Conservation (phyloP, 768 basidiomycete genomes). For the Baorangia bicolor region DNA sequence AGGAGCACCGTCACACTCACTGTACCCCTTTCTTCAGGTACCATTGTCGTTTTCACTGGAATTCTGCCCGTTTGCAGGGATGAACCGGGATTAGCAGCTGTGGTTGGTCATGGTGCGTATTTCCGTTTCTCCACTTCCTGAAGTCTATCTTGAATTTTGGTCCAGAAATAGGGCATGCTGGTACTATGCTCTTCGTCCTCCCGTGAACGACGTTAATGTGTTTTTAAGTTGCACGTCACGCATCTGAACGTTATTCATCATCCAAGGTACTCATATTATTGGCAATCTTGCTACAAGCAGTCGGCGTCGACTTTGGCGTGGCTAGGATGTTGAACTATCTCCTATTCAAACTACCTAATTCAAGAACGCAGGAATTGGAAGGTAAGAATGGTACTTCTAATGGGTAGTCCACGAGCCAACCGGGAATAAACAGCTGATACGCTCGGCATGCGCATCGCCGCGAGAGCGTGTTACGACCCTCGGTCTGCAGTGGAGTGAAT, state of each 20-base stretch:
- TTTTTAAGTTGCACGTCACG: constrained; percentile 53
- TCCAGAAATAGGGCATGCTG: constrained; percentile 78
- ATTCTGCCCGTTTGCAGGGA: constrained; percentile 76
- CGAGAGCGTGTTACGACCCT: constrained; percentile 87
- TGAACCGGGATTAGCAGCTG: constrained; percentile 80
- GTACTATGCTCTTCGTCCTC: constrained; percentile 33
- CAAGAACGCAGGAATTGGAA: constrained; percentile 78
- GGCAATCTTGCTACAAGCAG: constrained; percentile 41
- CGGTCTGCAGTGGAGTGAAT: constrained; percentile 65
- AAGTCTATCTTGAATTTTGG: not conserved
- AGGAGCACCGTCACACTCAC: not conserved
- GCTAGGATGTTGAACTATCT: constrained; percentile 46
- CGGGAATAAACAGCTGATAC: constrained; percentile 60
- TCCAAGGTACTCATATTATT: constrained; percentile 42
- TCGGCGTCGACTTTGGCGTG: constrained; percentile 57
- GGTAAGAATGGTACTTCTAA: constrained; percentile 38
- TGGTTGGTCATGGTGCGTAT: constrained; percentile 74
- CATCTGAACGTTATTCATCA: constrained; percentile 47
- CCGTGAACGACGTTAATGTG: not conserved
- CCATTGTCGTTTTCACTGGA: constrained; percentile 87
- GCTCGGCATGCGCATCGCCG: constrained; percentile 78
- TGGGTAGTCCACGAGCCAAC: not conserved
- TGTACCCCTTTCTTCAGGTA: constrained; percentile 39
- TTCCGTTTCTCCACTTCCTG: not conserved
- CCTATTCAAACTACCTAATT: constrained; percentile 77